Evolutionary conservation across 225 moss, liverwort and hornwort genomes (phyloP).

Genomic region (Pseudoscleropodium purum): DNA sequence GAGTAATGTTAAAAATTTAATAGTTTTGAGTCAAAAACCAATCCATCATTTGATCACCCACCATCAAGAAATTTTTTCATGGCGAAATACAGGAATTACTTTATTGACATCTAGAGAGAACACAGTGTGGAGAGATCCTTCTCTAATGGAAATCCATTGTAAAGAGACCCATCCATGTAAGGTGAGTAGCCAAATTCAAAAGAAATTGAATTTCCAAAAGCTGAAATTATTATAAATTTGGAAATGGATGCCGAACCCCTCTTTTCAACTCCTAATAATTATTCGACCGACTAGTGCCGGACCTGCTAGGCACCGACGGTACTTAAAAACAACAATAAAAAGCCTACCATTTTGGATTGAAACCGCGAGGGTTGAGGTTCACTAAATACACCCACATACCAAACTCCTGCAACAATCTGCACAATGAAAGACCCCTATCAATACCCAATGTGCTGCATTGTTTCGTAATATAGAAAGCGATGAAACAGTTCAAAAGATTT

Average conservation of each 20-base stretch:
- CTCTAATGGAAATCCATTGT: no score
- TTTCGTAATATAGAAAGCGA: background rate
- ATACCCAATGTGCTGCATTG: background rate
- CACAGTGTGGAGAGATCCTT: no score
- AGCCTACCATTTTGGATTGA: constrained; percentile 38
- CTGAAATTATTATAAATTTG: background rate
- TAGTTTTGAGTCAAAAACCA: no score
- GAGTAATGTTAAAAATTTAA: background rate
- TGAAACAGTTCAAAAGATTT: background rate
- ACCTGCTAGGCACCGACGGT: background rate
- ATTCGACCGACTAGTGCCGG: background rate
- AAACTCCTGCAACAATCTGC: constrained; percentile 42
- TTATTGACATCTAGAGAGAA: no score
- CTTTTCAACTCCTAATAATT: background rate
- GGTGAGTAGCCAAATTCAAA: background rate
- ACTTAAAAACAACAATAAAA: background rate
- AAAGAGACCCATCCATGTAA: background rate
- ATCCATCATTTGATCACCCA: no score
- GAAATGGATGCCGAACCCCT: background rate
- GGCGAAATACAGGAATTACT: no score
- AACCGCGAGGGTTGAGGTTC: constrained; percentile 29
- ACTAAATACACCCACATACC: constrained; percentile 53
- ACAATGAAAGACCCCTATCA: background rate
- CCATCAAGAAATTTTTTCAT: no score
- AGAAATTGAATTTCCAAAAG: background rate